Evolutionary conservation across 345 rosid genomes (phyloP), one percentile per base, ranked within the genome.

Genomic region (Cardamine occulta): DNA sequence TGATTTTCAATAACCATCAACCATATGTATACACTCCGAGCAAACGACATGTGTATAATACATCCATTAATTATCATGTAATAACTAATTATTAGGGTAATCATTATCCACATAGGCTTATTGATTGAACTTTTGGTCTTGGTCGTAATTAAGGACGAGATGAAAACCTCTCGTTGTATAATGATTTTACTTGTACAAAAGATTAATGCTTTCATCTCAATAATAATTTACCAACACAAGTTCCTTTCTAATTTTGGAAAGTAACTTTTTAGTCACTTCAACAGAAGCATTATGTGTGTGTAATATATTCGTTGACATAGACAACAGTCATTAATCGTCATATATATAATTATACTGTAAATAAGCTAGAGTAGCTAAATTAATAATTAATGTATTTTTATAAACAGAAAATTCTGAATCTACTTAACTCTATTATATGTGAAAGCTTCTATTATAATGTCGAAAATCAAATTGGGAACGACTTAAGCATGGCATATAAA

Each of bases 31-130:
- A 32, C 31, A 35, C 7, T 58, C 68, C 74, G 26, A 59, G 31
- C 55, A 60, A 39, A 29, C 68, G 62, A 29, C 62, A 44, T 35
- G 44, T 67, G 42, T 58, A 66, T 47, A 40, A 19, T 13, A 49
- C 62, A 59, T 28, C 37, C 48, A 68, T 44, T 31, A 54, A 42
- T 53, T 21, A 62, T 61, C 55, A 69, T 60, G 64, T 76, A 19
- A 40, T 69, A 14, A 53, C 57, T 34, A 32, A 39, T 31, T 62
- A 69, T 63, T 44, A 23, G 42, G 65, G 58, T 58, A 31, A 54
- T 62, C 49, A 69, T 69, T 62, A 31, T 60, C 26, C 54, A 49
- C 32, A 59, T 45, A 32, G 47, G 8, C 42, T 19, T 48, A 2
- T 45, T 74, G 37, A 15, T 65, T 52, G 35, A 53, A 49, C 32